Evolutionary conservation across 1,284 basidiomycete genomes (phyloP).

Genomic region (Jaminaea rosea): DNA sequence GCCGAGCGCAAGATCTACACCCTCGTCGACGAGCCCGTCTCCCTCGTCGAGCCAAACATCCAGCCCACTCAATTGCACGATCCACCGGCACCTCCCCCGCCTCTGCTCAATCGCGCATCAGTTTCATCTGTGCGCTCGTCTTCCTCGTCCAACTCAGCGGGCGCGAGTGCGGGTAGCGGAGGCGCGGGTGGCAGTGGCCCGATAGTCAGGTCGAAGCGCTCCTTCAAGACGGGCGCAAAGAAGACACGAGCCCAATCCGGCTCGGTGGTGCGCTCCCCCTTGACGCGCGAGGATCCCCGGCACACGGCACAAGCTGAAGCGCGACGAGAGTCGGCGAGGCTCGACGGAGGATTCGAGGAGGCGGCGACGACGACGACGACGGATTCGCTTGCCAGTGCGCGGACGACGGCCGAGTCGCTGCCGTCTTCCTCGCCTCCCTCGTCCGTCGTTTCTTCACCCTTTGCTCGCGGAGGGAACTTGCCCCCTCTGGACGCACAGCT

Average conservation of each 20-base stretch:
- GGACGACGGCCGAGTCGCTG: not conserved
- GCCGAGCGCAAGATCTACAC: not conserved
- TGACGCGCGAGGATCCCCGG: too few species aligned
- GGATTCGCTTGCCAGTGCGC: not conserved
- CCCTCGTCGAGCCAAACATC: too few species aligned
- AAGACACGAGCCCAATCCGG: not conserved
- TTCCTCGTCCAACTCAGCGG: constrained; percentile 21
- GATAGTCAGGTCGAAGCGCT: not conserved
- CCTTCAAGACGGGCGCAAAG: constrained; percentile 1
- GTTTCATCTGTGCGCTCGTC: constrained; percentile 16
- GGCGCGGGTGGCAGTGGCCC: not conserved
- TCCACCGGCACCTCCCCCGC: not conserved
- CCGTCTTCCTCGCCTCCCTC: too few species aligned
- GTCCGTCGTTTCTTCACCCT: too few species aligned
- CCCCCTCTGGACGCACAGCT: too few species aligned
- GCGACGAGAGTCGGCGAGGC: too few species aligned
- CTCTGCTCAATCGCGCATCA: constrained; percentile 1
- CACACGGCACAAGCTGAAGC: too few species aligned
- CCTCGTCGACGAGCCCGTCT: not conserved
- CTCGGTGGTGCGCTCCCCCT: not conserved
- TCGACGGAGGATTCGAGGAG: too few species aligned
- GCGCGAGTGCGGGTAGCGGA: not conserved
- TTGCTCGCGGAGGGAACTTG: too few species aligned
- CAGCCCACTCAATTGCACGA: too few species aligned
- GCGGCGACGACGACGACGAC: not conserved